phyloP scores from a whole-genome alignment of 345 rosid genomes.

The thale cress (Arabidopsis thaliana) region DNA sequence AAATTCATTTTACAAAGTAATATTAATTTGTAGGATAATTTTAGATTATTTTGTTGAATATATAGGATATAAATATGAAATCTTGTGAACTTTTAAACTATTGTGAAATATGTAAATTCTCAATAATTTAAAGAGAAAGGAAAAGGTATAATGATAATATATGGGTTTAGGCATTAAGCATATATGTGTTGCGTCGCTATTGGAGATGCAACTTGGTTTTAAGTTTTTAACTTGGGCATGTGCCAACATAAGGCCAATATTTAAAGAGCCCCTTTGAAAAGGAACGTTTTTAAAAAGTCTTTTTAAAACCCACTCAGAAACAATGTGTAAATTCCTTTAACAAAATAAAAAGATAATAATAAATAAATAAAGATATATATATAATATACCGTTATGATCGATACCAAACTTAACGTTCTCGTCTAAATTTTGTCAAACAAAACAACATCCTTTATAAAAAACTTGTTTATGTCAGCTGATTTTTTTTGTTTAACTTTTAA shows the following conservation, averaged over 20 bases:
- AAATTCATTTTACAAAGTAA: neutral
- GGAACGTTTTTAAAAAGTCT: neutral
- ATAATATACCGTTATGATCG: slow-evolving; percentile 1
- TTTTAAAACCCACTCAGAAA: slow-evolving; percentile 17
- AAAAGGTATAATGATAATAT: neutral
- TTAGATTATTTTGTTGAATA: neutral
- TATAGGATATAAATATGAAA: neutral
- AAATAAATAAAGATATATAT: too few relatives aligned
- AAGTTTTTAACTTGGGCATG: slow-evolving; percentile 34
- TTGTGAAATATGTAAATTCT: neutral
- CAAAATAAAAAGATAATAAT: too few relatives aligned
- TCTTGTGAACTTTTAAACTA: neutral
- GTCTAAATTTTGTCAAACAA: neutral
- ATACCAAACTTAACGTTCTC: slow-evolving; percentile 17
- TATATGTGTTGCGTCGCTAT: slow-evolving; percentile 33
- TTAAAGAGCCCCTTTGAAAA: slow-evolving; percentile 31
- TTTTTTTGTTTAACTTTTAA: neutral
- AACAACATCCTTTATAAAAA: neutral
- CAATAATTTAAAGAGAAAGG: slow-evolving; percentile 16
- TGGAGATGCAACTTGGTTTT: slow-evolving; percentile 36
- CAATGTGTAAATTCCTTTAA: neutral
- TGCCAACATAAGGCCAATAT: slow-evolving; percentile 46
- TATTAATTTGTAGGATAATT: neutral
- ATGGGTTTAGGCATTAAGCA: slow-evolving; percentile 30
- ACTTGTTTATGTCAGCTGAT: neutral